Evolutionary conservation across 805 yeast species (phyloP), one percentile per base, ranked within the genome.

Genomic region (Maudiozyma turicensis): DNA sequence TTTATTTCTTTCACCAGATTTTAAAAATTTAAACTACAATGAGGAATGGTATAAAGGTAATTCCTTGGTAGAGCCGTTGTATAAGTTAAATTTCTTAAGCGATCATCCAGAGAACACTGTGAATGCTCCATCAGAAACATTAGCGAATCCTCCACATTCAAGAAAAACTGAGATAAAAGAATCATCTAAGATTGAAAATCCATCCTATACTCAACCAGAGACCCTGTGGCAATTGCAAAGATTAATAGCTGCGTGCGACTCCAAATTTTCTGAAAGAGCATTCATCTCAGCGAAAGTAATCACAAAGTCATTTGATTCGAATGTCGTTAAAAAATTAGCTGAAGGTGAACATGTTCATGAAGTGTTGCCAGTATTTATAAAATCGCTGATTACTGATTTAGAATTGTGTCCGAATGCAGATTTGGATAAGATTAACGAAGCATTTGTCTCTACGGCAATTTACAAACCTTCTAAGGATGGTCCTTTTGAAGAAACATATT

Each of bases 261-360:
- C 55, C 3, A 49, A 54, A 13, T 46, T 50, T 20, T 54, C 61
- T 4, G 56, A 53, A 40, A 55, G 67, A 34, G 47, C 61, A 10
- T 61, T 53, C 43, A 55, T 63, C 6, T 52, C 55, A 9, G 53
- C 64, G 8, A 57, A 52, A 34, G 26, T 54, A 29, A 51, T 63
- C 30, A 51, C 59, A 10, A 40, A 52, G n/a, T 54, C 50, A 6
- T 46, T 59, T 9, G 60, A 61, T 44, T 54, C 56, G 5, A 50
- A 52, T 28, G 52, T 60, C 13, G 48, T 50, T 32, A 48, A 54
- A 3, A 54, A 44, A 32, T 45, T 64, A 29, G 53, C 48, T 8
- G 55, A 57, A 37, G 52, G 54, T 1, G 65, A 63, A 14, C 64
- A 61, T 41, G 51, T 65, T n/a, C 53, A 56, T 47, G 69, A 65